Evolutionary conservation across 768 basidiomycete genomes (phyloP).

Genomic region (Phaeotremella fagi): DNA sequence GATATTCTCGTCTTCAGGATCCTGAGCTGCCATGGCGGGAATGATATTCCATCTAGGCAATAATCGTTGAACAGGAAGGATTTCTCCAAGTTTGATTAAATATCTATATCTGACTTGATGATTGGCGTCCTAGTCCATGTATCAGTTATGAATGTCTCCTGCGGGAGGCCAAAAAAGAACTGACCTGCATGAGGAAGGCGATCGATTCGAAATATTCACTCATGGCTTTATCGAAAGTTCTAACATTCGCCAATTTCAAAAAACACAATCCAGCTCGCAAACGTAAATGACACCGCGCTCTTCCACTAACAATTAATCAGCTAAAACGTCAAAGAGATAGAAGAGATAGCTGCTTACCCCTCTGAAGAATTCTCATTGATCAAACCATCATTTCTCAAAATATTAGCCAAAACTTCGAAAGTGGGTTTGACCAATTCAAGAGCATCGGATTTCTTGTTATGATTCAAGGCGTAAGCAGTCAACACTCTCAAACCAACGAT

Average conservation of each 20-base stretch:
- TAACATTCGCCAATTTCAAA: conserved; percentile 62
- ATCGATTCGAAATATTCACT: conserved; percentile 61
- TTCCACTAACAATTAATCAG: conserved; percentile 45
- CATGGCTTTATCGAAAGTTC: conserved; percentile 58
- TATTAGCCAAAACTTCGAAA: conserved; percentile 65
- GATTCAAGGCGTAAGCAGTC: conserved; percentile 71
- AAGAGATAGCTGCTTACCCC: conserved; percentile 52
- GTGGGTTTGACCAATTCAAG: conserved; percentile 68
- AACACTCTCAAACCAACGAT: conserved; percentile 73
- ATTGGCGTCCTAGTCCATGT: conserved; percentile 63
- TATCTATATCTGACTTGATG: conserved; percentile 78
- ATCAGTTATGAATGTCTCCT: neutral
- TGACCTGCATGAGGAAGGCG: conserved; percentile 71
- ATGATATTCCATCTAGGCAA: conserved; percentile 72
- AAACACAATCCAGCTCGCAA: conserved; percentile 76
- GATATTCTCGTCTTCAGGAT: conserved; percentile 80
- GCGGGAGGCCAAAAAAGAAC: conserved; percentile 13
- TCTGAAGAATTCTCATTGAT: conserved; percentile 57
- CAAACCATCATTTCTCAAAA: conserved; percentile 68
- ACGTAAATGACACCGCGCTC: conserved; percentile 68
- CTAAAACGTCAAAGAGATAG: conserved; percentile 3
- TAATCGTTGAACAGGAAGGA: conserved; percentile 64
- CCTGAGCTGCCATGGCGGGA: conserved; percentile 81
- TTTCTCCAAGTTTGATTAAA: conserved; percentile 64
- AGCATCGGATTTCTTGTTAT: conserved; percentile 53